Evolutionary conservation across 1,284 basidiomycete species (phyloP).

Genomic region (Psilocybe mexicana): DNA sequence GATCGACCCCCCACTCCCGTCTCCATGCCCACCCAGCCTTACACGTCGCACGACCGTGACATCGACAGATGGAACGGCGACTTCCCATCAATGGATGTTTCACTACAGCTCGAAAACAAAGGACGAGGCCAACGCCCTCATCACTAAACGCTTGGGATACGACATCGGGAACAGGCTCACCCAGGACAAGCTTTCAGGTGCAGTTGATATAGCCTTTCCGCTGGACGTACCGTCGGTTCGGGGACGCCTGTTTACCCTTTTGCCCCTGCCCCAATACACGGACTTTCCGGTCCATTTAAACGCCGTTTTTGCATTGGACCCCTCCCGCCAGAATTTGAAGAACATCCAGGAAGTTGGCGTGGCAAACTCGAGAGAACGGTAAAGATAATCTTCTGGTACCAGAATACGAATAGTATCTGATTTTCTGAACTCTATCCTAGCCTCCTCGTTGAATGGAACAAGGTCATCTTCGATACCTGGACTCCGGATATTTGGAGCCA

Average conservation of each 20-base stretch:
- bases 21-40: not conserved
- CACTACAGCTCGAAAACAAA: not conserved
- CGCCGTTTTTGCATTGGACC: constrained; percentile 44
- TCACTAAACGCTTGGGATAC: constrained; percentile 4
- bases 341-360: constrained; percentile 13
- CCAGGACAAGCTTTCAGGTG: constrained; percentile 39
- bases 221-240: constrained; percentile 12
- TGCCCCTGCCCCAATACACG: constrained; percentile 45
- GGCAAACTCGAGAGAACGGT: constrained; percentile 17
- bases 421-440: constrained; percentile 20
- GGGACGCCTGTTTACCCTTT: constrained; percentile 46
- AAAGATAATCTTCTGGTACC: no score
- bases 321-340: constrained; percentile 13
- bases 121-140: not conserved
- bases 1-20: constrained; percentile 1
- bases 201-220: constrained; percentile 37
- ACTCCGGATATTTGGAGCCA: constrained; percentile 33
- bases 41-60: constrained; percentile 3
- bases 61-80: not conserved
- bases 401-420: not conserved
- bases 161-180: constrained; percentile 21
- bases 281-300: constrained; percentile 46
- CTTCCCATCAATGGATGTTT: constrained; percentile 10
- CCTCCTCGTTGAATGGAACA: constrained; percentile 41
- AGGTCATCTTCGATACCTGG: constrained; percentile 35